Conservation (phyloP, 306 rosid species). For the Medicago arabica region DNA sequence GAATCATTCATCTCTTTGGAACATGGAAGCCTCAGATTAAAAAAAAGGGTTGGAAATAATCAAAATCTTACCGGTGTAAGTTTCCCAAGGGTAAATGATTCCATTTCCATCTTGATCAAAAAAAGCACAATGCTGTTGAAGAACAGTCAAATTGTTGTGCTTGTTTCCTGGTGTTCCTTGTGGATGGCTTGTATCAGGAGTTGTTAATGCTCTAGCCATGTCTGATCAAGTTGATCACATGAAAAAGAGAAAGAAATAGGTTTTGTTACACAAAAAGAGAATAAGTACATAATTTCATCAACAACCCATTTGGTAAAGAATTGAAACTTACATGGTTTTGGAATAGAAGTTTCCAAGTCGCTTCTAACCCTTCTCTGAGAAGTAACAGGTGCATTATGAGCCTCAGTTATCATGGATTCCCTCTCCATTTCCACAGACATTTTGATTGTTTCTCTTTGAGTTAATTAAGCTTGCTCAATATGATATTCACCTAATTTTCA, state of each 20-base stretch:
- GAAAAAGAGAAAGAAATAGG: neutral
- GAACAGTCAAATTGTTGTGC: constrained; percentile 68
- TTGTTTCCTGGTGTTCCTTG: constrained; percentile 68
- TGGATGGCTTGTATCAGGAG: constrained; percentile 78
- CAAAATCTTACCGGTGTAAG: constrained; percentile 54
- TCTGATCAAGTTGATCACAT: constrained; percentile 45
- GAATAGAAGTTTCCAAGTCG: constrained; percentile 73
- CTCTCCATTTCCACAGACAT: constrained; percentile 58
- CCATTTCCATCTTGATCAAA: constrained; percentile 85
- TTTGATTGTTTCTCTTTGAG: neutral
- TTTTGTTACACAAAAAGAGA: neutral
- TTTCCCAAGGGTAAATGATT: constrained; percentile 90
- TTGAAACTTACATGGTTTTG: constrained; percentile 70
- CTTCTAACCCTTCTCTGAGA: constrained; percentile 63
- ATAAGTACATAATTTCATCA: no score
- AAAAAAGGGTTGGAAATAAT: neutral
- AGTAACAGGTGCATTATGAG: constrained; percentile 66
- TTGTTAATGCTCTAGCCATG: constrained; percentile 71
- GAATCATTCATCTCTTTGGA: constrained; percentile 12
- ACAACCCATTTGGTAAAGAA: neutral
- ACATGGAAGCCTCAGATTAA: neutral
- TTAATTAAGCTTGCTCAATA: neutral
- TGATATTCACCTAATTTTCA: neutral
- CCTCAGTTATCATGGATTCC: constrained; percentile 67
- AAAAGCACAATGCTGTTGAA: constrained; percentile 82